A percentile compares a stretch with the other conserved stretches of the same genome.
Evolutionary conservation across 1,284 basidiomycete genomes (phyloP).

Genomic region (Tylopilus sp.): DNA sequence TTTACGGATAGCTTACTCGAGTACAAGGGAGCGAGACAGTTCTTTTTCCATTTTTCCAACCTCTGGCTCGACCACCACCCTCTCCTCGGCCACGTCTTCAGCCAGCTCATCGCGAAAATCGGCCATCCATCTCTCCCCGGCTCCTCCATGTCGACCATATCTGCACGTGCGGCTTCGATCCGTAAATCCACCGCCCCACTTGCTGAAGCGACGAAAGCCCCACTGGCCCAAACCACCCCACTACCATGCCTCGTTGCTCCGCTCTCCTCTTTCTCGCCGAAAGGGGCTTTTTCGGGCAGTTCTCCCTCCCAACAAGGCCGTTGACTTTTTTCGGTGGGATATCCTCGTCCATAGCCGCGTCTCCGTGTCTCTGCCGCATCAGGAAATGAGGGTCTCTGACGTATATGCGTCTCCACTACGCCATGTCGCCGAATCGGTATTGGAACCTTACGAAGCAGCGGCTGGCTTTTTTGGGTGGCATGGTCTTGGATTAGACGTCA

Average conservation of each 20-base stretch:
- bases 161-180: slow-evolving; percentile 9
- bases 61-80: slow-evolving; percentile 8
- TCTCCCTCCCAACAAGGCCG: slow-evolving; percentile 25
- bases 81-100: slow-evolving; percentile 4
- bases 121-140: slow-evolving; percentile 10
- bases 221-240: slow-evolving; percentile 43
- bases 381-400: not conserved
- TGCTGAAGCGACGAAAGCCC: slow-evolving; percentile 24
- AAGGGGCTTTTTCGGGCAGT: slow-evolving; percentile 40
- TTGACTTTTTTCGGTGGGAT: slow-evolving; percentile 42
- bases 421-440: slow-evolving; percentile 32
- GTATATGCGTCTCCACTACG: slow-evolving; percentile 9
- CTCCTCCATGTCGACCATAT: slow-evolving; percentile 10
- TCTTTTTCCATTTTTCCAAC: not conserved
- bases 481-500: slow-evolving; percentile 31
- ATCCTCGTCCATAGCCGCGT: slow-evolving; percentile 10
- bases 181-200: slow-evolving; percentile 17
- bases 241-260: slow-evolving; percentile 43
- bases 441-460: slow-evolving; percentile 38
- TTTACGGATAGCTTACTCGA: slow-evolving; percentile 36
- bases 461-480: slow-evolving; percentile 43
- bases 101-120: slow-evolving; percentile 11
- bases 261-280: slow-evolving; percentile 39
- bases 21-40: slow-evolving; percentile 16
- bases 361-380: slow-evolving; percentile 7